phyloP scores from a whole-genome alignment of 176 grass and related monocot genomes.

The Avena insularis region DNA sequence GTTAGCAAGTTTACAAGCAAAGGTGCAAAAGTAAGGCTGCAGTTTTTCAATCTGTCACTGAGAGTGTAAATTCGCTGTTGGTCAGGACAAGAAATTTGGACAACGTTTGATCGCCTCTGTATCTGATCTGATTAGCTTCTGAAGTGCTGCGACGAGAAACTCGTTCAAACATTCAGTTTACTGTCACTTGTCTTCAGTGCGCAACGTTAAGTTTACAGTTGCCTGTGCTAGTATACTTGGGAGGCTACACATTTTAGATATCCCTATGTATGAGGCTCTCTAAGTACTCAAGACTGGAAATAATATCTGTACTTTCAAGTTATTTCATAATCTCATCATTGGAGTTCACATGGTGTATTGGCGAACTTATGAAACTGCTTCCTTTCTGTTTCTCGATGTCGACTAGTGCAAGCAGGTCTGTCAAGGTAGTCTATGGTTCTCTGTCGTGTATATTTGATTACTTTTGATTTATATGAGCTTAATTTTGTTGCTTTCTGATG shows the following conservation, averaged over 20 bases:
- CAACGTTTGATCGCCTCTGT: no score
- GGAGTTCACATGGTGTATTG: neutral
- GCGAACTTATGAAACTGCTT: neutral
- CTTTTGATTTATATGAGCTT: neutral
- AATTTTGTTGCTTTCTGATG: neutral
- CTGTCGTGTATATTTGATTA: conserved; percentile 2
- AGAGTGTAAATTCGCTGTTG: neutral
- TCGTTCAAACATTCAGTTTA: neutral
- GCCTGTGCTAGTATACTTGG: neutral
- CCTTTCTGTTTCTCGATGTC: neutral
- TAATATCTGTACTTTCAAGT: neutral
- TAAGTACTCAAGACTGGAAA: neutral
- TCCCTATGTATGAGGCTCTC: neutral
- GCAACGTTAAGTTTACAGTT: neutral
- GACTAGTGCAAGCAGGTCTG: neutral
- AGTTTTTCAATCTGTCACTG: neutral
- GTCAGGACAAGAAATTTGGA: neutral
- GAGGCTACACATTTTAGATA: neutral
- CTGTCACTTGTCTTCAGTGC: conserved; percentile 8
- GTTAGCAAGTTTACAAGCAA: neutral
- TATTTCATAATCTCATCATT: neutral
- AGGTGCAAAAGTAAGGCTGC: neutral
- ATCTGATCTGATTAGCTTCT: neutral
- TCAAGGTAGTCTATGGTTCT: conserved; percentile 3
- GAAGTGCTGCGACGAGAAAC: neutral